Evolutionary conservation across 345 rosid genomes (phyloP).

Genomic region (Bruguiera gymnorhiza): DNA sequence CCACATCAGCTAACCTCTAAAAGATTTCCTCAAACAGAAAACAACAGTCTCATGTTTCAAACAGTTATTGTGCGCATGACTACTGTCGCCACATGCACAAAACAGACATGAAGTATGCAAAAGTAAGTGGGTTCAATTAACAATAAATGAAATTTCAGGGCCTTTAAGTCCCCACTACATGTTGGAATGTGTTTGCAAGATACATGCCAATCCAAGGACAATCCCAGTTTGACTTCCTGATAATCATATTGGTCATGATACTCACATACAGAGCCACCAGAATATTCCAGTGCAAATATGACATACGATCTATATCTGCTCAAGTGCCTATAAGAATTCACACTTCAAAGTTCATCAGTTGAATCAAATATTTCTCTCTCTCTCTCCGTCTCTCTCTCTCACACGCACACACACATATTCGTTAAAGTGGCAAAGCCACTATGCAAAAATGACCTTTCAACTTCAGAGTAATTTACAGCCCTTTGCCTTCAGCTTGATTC

Average conservation of each 20-base stretch:
- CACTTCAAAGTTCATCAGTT: too few species aligned
- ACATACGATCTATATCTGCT: neutral
- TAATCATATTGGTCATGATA: neutral
- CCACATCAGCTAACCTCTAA: too few species aligned
- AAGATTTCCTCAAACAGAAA: too few species aligned
- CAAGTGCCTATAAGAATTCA: too few species aligned
- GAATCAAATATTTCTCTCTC: too few species aligned
- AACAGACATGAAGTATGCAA: neutral
- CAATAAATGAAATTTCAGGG: neutral
- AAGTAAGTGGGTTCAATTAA: neutral
- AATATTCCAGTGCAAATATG: neutral
- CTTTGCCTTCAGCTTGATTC: constrained; percentile 74
- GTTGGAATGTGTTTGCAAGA: neutral
- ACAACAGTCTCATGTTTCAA: too few species aligned
- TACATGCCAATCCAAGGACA: neutral
- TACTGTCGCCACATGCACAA: neutral
- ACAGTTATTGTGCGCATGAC: too few species aligned
- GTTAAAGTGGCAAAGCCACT: too few species aligned
- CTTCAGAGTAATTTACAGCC: constrained; percentile 50
- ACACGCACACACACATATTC: neutral
- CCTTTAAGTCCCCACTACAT: constrained; percentile 4
- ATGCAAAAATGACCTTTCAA: constrained; percentile 2
- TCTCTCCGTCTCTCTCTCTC: too few species aligned
- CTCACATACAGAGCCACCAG: neutral
- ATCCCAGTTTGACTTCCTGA: neutral